These are phyloP conservation scores for Dovyalis caffra DNA, from an alignment of 345 rosid genomes.

Conservation along the genomic window DNA sequence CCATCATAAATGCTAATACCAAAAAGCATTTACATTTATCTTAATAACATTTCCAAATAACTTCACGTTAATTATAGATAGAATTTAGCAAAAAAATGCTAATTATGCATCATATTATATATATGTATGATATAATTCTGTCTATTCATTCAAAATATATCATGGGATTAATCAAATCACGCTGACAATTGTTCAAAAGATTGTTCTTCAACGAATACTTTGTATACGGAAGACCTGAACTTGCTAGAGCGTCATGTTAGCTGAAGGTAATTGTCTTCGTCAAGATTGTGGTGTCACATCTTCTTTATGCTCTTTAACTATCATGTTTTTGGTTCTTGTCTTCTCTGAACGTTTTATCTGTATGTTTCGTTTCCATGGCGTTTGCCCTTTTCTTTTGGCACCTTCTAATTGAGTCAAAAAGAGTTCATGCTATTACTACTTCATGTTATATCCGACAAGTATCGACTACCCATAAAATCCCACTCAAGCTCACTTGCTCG, in stretches of 20 bases:
- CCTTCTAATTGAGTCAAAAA: background rate
- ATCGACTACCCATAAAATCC: background rate
- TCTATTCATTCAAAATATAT: too few relatives aligned
- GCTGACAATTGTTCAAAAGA: background rate
- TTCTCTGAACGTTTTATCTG: background rate
- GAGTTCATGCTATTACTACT: background rate
- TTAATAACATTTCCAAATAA: too few relatives aligned
- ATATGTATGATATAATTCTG: too few relatives aligned
- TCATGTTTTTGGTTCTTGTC: background rate
- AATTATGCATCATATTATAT: too few relatives aligned
- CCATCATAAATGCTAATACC: too few relatives aligned
- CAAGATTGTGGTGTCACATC: background rate
- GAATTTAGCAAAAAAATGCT: too few relatives aligned
- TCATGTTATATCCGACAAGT: background rate
- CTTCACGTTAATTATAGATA: too few relatives aligned
- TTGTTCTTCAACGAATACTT: background rate
- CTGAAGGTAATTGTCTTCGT: background rate
- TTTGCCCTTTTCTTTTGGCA: conserved; percentile 8
- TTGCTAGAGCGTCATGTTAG: background rate
- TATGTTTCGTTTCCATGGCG: background rate
- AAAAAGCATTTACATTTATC: too few relatives aligned
- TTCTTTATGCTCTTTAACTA: too few relatives aligned
- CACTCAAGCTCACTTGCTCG: background rate
- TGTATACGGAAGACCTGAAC: too few relatives aligned
- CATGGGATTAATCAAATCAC: too few relatives aligned